Base-by-base conservation (phyloP, 2,329 filamentous ascomycete species). In the Cryphonectria japonica region DNA sequence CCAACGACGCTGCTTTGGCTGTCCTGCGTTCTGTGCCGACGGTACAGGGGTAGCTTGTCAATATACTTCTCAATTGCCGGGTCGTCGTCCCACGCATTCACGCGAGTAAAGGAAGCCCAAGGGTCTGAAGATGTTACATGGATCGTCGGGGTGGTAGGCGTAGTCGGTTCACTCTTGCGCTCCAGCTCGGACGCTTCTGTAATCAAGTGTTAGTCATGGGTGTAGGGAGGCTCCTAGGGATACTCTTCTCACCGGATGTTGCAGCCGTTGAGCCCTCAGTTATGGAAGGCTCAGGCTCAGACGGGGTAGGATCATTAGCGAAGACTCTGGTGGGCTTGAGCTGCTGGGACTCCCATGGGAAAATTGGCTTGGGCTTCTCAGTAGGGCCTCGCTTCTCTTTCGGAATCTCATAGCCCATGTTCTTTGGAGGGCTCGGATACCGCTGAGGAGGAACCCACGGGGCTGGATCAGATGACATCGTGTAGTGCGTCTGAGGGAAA, bases 71-170 rank as follows among this genome's bases (percentile, higher is more conserved):
- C 91, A 76, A 99, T 99, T 75, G 93, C 92, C 16, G 93, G 93
- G 67, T 97, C 88, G 68, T 93, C 93, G 77, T 99, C 96, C 96
- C 96, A 99, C 22, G 94, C 95, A 80, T 98, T 99, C 66, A 85
- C 88, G 63, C 90, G 87, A n/a, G 89, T 85, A 79, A 92, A 97
- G 63, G 86, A 86, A 73, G 89, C 87, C 93, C 93, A 97, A 29
- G 90, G 87, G 76, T 91, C 86, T 65, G 87, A 82, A 52, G 85
- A 78, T 32, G 81, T 82, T 70, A 83, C 75, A 61, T 80, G 81
- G 71, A 85, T 82, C 39, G 82, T 84, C 37, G 86, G 84, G 66
- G 85, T 86, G 60, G 80, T 79, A 67, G 87, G 84, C 41, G 87
- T 86, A 50, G 77, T 76, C 14, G 84, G 82, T 72, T 84, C 84